Evolutionary conservation across 305 asterid species (phyloP).

Genomic region (Solanum aculeatissimum): DNA sequence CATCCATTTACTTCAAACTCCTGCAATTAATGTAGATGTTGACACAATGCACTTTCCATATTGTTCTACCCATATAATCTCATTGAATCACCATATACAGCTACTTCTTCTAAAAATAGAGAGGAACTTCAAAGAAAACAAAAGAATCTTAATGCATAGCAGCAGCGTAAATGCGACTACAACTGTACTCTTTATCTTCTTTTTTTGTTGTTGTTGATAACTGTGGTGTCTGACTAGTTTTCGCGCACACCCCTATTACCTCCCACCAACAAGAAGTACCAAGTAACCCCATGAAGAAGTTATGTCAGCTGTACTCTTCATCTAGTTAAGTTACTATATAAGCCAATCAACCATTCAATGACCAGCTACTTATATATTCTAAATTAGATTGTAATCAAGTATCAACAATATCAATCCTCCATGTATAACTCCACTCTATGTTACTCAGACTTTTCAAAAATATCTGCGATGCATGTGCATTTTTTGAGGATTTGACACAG

Average conservation of each 20-base stretch:
- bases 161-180: too few species aligned
- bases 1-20: neutral
- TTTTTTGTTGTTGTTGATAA: neutral
- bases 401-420: neutral
- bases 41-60: neutral
- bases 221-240: neutral
- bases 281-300: neutral
- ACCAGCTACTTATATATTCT: neutral
- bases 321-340: neutral
- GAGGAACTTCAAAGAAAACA: neutral
- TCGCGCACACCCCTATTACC: neutral
- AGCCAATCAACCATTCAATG: neutral
- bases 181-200: too few species aligned
- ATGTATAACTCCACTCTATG: neutral
- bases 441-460: neutral
- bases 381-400: neutral
- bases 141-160: neutral
- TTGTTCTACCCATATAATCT: neutral
- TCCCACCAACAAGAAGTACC: neutral
- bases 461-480: neutral
- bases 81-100: neutral
- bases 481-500: neutral
- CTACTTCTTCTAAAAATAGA: neutral
- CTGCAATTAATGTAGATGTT: neutral
- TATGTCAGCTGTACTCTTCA: neutral